phyloP scores from a whole-genome alignment of 1,284 basidiomycete species.

The Gymnopus androsaceus region DNA sequence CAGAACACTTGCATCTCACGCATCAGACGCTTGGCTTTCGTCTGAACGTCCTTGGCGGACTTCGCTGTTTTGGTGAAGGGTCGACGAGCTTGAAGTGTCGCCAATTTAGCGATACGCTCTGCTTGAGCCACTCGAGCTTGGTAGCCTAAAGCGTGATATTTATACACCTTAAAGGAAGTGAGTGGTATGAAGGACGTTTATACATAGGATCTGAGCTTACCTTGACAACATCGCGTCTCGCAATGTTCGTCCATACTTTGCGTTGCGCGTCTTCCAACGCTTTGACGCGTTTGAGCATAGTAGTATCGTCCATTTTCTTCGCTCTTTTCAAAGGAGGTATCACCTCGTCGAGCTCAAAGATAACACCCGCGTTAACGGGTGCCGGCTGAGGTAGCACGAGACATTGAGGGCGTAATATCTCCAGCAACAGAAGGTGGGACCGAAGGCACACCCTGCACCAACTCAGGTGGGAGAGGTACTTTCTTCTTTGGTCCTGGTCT shows the following conservation, averaged over 20 bases:
- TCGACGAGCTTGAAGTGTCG: conserved; percentile 80
- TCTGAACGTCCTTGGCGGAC: conserved; percentile 85
- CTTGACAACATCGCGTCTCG: conserved; percentile 79
- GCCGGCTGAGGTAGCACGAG: conserved; percentile 67
- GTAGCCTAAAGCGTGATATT: conserved; percentile 69
- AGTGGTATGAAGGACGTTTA: neutral
- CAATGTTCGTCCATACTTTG: conserved; percentile 87
- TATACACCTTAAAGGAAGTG: conserved; percentile 66
- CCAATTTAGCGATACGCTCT: conserved; percentile 78
- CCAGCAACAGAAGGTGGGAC: conserved; percentile 58
- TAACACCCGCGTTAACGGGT: conserved; percentile 54
- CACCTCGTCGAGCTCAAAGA: conserved; percentile 71
- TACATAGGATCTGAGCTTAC: conserved; percentile 37
- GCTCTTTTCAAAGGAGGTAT: conserved; percentile 71
- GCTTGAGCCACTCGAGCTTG: conserved; percentile 65
- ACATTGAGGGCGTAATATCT: conserved; percentile 53
- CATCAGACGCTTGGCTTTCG: conserved; percentile 87
- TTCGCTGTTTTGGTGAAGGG: conserved; percentile 82
- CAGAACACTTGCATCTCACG: conserved; percentile 96
- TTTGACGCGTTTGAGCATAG: conserved; percentile 73
- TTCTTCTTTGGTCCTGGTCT: conserved; percentile 45
- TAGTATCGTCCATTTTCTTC: conserved; percentile 70
- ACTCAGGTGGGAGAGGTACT: conserved; percentile 44
- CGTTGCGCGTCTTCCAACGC: conserved; percentile 81
- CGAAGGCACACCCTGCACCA: conserved; percentile 52